Conservation (phyloP, 306 rosid genomes). For the Cicer pinnatifidum region DNA sequence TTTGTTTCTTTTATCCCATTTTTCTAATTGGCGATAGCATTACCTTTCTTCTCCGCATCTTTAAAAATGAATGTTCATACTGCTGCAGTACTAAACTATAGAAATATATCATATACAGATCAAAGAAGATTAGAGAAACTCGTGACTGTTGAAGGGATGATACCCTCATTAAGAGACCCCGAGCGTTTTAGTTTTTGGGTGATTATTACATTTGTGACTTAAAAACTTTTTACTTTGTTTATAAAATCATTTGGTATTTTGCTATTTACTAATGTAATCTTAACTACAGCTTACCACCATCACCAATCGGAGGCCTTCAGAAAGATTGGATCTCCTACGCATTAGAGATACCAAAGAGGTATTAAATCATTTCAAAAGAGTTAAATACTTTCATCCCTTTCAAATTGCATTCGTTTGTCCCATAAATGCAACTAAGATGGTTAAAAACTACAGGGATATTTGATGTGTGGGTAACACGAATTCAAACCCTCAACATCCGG, state of each 20-base stretch:
- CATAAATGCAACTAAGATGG: no score
- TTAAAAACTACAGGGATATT: no score
- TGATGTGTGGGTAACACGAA: no score
- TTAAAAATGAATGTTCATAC: constrained; percentile 26
- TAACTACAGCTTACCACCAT: constrained; percentile 76
- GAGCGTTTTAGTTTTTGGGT: constrained; percentile 98
- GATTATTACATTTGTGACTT: constrained; percentile 22
- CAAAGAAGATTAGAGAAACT: constrained; percentile 78
- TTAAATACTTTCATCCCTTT: background rate
- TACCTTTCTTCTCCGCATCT: constrained; percentile 31
- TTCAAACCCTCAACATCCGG: no score
- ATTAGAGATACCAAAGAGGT: constrained; percentile 88
- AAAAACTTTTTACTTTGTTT: background rate
- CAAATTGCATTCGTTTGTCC: background rate
- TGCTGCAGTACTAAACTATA: constrained; percentile 27
- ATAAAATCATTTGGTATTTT: background rate
- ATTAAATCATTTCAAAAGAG: constrained; percentile 20
- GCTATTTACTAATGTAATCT: constrained; percentile 34
- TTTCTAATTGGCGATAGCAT: background rate
- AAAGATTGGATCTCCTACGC: constrained; percentile 81
- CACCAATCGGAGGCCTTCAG: constrained; percentile 77
- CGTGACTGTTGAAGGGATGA: constrained; percentile 72
- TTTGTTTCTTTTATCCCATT: background rate
- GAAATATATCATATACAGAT: constrained; percentile 54
- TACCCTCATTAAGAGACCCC: constrained; percentile 79